Evolutionary conservation across 305 asterid species (phyloP).

Genomic region (Caryopteris hybrid): DNA sequence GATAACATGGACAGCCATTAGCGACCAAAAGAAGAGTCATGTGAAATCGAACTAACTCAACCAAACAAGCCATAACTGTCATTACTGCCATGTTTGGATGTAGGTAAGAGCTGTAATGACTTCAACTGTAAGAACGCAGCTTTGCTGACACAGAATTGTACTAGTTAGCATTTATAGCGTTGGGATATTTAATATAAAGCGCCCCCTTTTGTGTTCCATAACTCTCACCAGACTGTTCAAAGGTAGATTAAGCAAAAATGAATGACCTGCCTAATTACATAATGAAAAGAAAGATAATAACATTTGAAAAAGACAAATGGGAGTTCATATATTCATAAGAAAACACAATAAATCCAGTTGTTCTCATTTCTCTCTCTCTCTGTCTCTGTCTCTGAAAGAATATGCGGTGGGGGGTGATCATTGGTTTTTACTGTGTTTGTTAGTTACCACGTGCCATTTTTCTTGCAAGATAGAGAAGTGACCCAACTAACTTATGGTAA

Average conservation of each 20-base stretch:
- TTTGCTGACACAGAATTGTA: constrained; percentile 20
- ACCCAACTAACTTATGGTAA: background rate
- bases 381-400: background rate
- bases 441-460: background rate
- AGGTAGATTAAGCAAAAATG: background rate
- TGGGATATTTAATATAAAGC: constrained; percentile 13
- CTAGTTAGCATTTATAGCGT: constrained; percentile 29
- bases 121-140: constrained; percentile 33
- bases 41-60: constrained; percentile 18
- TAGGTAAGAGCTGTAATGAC: constrained; percentile 46
- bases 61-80: constrained; percentile 30
- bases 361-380: background rate
- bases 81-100: constrained; percentile 30
- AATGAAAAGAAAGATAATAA: background rate
- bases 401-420: background rate
- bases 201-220: background rate
- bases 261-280: background rate
- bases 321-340: background rate
- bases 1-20: background rate
- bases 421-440: background rate
- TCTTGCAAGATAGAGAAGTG: background rate
- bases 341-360: no score
- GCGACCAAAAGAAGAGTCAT: background rate
- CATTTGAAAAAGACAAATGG: background rate
- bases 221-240: background rate